A percentile compares a stretch with the other conserved stretches of the same genome.
phyloP scores from a whole-genome alignment of 768 basidiomycete genomes.

The Sarcodon aspratus region DNA sequence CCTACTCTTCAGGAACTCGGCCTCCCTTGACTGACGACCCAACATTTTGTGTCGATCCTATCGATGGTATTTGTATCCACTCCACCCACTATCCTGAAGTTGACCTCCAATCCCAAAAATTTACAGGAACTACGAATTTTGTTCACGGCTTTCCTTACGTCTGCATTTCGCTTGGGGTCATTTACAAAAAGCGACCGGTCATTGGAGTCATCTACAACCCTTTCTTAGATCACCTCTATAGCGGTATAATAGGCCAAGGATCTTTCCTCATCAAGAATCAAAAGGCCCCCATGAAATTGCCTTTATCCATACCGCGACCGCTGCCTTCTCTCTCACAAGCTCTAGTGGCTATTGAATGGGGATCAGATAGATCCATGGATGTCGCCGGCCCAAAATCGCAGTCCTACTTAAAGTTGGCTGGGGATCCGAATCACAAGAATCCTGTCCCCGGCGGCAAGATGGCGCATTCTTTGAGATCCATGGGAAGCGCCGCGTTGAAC shows the following conservation, averaged over 20 bases:
- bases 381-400: conserved; percentile 45
- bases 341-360: conserved; percentile 75
- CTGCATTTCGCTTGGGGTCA: conserved; percentile 86
- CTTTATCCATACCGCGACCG: conserved; percentile 47
- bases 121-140: conserved; percentile 77
- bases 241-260: conserved; percentile 69
- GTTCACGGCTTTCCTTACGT: conserved; percentile 79
- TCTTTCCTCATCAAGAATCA: conserved; percentile 43
- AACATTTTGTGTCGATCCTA: conserved; percentile 95
- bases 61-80: conserved; percentile 37
- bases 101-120: background rate
- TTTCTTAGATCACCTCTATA: conserved; percentile 80
- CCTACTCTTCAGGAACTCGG: conserved; percentile 65
- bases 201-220: conserved; percentile 93
- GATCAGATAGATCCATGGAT: conserved; percentile 54
- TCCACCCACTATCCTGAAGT: background rate
- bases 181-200: conserved; percentile 70
- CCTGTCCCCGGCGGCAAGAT: conserved; percentile 60
- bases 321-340: conserved; percentile 61
- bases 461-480: conserved; percentile 72
- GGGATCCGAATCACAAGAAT: conserved; percentile 41
- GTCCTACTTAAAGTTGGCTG: conserved; percentile 69
- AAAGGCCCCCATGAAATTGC: conserved; percentile 38
- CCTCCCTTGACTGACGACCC: conserved; percentile 73
- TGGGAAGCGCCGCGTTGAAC: conserved; percentile 81